These are phyloP conservation scores for Ballota nigra DNA, from an alignment of 257 asterid genomes.

Conservation along the genomic window DNA sequence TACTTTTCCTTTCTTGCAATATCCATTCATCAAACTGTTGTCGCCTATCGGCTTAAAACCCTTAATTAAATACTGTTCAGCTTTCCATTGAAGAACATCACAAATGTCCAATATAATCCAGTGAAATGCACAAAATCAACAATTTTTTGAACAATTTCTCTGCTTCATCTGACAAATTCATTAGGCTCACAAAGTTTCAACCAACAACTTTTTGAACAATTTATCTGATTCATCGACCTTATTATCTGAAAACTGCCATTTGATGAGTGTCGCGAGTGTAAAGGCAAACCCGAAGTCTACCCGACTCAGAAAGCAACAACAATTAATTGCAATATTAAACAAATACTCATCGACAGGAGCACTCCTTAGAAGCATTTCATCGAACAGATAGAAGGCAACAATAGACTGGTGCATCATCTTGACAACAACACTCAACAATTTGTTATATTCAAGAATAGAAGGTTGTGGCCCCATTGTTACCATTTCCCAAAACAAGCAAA, in stretches of 20 bases:
- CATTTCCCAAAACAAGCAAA: not conserved
- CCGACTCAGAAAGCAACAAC: not conserved
- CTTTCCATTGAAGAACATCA: not conserved
- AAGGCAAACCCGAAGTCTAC: not conserved
- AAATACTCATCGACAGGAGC: not conserved
- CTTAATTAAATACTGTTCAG: not conserved
- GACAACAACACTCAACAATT: not conserved
- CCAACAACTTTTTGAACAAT: not conserved
- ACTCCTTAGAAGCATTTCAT: not conserved
- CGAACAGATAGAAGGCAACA: not conserved
- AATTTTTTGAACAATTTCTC: not conserved
- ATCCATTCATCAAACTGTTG: not conserved
- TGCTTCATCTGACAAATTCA: not conserved
- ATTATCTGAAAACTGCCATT: not conserved
- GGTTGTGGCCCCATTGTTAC: not conserved
- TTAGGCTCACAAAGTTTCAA: not conserved
- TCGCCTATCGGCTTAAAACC: not conserved
- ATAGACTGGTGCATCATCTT: not conserved
- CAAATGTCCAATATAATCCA: not conserved
- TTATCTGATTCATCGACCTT: not conserved
- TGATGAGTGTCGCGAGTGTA: too few species aligned
- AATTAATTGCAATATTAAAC: not conserved
- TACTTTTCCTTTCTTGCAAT: too few species aligned
- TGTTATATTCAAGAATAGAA: not conserved
- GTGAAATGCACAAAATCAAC: not conserved